These are phyloP conservation scores for Thelephora aurantiotincta DNA, from an alignment of 768 basidiomycete genomes.

Conservation along the genomic window DNA sequence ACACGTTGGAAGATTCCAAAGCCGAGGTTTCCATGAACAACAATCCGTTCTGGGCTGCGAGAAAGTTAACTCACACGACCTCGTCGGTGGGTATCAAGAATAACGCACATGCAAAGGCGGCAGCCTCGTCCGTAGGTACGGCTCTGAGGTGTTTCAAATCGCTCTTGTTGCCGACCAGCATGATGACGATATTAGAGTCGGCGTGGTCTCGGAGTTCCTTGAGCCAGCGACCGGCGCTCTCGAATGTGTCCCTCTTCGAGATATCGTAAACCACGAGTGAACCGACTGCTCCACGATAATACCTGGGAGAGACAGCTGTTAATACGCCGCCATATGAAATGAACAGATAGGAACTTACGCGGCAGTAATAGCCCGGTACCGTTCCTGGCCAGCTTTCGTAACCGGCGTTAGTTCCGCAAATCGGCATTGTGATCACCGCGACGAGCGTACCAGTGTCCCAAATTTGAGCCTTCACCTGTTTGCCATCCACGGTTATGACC, in stretches of 20 bases:
- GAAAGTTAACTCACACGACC: not conserved
- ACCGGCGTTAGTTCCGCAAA: not conserved
- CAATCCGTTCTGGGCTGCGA: slow-evolving; percentile 72
- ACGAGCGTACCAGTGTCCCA: slow-evolving; percentile 86
- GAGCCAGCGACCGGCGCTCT: slow-evolving; percentile 89
- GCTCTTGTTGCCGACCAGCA: slow-evolving; percentile 97
- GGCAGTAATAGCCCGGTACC: slow-evolving; percentile 95
- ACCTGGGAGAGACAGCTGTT: slow-evolving; percentile 29
- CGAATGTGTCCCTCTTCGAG: slow-evolving; percentile 86
- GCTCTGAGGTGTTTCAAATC: slow-evolving; percentile 97
- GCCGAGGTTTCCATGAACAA: slow-evolving; percentile 99
- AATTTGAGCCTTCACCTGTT: slow-evolving; percentile 96
- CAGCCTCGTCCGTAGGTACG: slow-evolving; percentile 95
- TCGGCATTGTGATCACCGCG: not conserved
- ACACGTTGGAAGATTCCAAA: slow-evolving; percentile 98
- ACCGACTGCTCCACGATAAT: slow-evolving; percentile 94
- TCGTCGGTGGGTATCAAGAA: not conserved
- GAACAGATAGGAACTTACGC: slow-evolving; percentile 41
- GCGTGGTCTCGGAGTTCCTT: slow-evolving; percentile 96
- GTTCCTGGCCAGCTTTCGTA: slow-evolving; percentile 85
- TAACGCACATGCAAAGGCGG: slow-evolving; percentile 68
- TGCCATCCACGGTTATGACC: slow-evolving; percentile 88
- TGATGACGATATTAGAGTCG: slow-evolving; percentile 85
- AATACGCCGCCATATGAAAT: not conserved
- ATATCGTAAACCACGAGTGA: slow-evolving; percentile 92